These are phyloP conservation scores for Pestalotiopsis sp. DNA, from an alignment of 2,329 filamentous ascomycete genomes.

Conservation along the genomic window DNA sequence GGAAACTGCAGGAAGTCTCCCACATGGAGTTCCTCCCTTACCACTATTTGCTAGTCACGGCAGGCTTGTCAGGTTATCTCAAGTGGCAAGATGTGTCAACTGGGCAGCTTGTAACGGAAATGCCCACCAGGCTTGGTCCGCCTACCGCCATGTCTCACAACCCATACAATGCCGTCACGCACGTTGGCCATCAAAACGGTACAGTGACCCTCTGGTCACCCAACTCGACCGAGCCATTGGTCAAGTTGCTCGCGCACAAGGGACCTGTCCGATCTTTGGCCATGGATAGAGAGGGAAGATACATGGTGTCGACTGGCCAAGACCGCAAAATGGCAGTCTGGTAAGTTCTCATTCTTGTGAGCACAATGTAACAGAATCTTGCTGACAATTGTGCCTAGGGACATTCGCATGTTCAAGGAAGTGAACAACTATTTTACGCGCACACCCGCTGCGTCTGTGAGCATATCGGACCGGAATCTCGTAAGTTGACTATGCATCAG, in stretches of 20 bases:
- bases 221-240: conserved; percentile 82
- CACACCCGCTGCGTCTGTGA: conserved; percentile 79
- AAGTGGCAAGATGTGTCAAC: conserved; percentile 97
- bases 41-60: conserved; percentile 88
- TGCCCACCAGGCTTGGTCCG: conserved; percentile 38
- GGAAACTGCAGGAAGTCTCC: conserved; percentile 87
- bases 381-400: conserved; percentile 57
- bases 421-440: conserved; percentile 87
- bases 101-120: conserved; percentile 71
- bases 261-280: conserved; percentile 87
- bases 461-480: conserved; percentile 86
- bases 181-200: conserved; percentile 93
- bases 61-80: conserved; percentile 72
- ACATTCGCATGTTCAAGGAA: conserved; percentile 81
- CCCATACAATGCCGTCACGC: conserved; percentile 87
- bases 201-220: conserved; percentile 96
- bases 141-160: conserved; percentile 87
- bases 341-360: neutral
- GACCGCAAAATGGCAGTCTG: conserved; percentile 84
- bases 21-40: conserved; percentile 97
- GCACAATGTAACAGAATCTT: neutral
- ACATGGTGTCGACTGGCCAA: conserved; percentile 93
- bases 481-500: neutral
- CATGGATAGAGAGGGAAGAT: conserved; percentile 86
- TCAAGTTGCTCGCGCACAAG: conserved; percentile 87